Conservation (phyloP, 2,329 filamentous ascomycete species). For the Apiospora aurea region DNA sequence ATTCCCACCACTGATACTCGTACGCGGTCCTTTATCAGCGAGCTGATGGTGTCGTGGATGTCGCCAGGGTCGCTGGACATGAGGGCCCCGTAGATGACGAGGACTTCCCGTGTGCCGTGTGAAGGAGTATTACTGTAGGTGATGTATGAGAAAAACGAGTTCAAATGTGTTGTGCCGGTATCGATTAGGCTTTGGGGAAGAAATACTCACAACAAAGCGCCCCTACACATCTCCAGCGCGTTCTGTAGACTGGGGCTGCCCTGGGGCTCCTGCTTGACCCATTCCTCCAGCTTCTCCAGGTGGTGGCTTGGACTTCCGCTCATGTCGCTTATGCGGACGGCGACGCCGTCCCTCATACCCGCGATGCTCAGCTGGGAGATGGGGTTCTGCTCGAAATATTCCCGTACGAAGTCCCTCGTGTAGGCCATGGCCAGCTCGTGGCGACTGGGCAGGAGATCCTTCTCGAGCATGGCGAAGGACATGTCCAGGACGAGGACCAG, state of each 20-base stretch:
- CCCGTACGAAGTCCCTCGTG: slow-evolving; percentile 85
- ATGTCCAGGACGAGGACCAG: slow-evolving; percentile 90
- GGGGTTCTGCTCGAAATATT: slow-evolving; percentile 98
- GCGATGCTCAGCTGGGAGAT: slow-evolving; percentile 94
- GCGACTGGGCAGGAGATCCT: slow-evolving; percentile 89
- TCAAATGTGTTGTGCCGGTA: not conserved
- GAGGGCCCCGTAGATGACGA: slow-evolving; percentile 90
- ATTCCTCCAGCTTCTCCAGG: slow-evolving; percentile 74
- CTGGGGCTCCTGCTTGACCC: slow-evolving; percentile 72
- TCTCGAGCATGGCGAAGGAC: slow-evolving; percentile 92
- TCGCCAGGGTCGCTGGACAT: slow-evolving; percentile 92
- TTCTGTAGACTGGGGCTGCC: slow-evolving; percentile 89
- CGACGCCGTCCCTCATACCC: slow-evolving; percentile 91
- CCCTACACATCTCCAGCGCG: slow-evolving; percentile 92
- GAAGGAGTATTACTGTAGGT: slow-evolving; percentile 78
- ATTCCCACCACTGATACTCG: slow-evolving; percentile 89
- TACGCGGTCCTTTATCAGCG: slow-evolving; percentile 82
- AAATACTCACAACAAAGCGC: slow-evolving; percentile 76
- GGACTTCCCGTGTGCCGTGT: slow-evolving; percentile 91
- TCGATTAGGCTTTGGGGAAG: not conserved
- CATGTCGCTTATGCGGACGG: slow-evolving; percentile 85
- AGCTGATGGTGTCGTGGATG: slow-evolving; percentile 87
- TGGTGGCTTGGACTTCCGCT: slow-evolving; percentile 92
- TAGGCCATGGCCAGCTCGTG: slow-evolving; percentile 84
- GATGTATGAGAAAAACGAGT: slow-evolving; percentile 23